Base-by-base conservation (phyloP, 1,284 basidiomycete genomes). In the Heliocybe sulcata region DNA sequence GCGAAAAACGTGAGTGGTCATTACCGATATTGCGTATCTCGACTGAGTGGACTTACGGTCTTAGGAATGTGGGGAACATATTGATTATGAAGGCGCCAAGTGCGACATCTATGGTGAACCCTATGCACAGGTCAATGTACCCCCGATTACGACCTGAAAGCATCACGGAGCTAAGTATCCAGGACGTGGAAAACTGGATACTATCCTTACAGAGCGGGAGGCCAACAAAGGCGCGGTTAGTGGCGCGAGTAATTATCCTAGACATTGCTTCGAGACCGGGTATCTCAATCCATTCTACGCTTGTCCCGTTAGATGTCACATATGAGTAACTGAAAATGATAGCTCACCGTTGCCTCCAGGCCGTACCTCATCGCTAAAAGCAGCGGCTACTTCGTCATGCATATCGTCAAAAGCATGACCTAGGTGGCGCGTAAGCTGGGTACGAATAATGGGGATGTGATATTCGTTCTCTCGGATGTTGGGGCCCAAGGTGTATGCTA, bases 171-270 rank as follows among this genome's bases (percentile, higher is more conserved):
- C 12, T 42, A 6, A 42, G 38, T n/a, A 29, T 19, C 9, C 9
- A n/a, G 10, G 6, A 3, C 19, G 6, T n/a, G 23, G 8, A 33
- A 23, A 11, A 3, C 4, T 8, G 25, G 47, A 25, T 14, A n/a
- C 47, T 14, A 23, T 25, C 45, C 42, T 58, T 55, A 68, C 77
- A 77, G 3, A 74, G 52, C 2, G 73, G 73, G 3, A 66, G 54
- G 1, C 77, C 76, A 53, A 80, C 71, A 54, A 80, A 75, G 9
- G 73, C 70, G 42, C 76, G 69, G 59, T 77, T 79, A 57, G 69
- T 75, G 26, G 73, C 68, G 27, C 75, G 66, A 8, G 73, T 72
- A 45, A 79, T 68, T 26, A 77, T 60, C 42, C 69, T 63, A 23
- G 68, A 70, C 68, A 77, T 73, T 12, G 68, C 69, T 25, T 65